Conservation (phyloP, 179 eudicot species). For the Silene vulgaris region DNA sequence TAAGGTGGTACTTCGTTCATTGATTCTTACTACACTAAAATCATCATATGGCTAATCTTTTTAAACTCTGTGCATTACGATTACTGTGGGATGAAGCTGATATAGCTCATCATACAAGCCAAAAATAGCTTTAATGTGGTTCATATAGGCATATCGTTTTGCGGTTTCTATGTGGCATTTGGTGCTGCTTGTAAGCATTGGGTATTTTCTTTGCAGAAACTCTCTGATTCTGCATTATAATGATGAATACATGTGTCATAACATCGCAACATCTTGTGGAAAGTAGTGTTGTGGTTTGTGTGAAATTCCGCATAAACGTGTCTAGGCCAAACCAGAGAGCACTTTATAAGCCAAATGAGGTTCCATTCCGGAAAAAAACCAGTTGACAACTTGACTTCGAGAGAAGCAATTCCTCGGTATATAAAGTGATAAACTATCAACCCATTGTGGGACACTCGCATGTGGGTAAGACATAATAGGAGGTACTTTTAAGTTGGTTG, state of each 20-base stretch:
- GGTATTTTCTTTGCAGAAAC: not conserved
- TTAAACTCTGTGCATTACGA: not conserved
- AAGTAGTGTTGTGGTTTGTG: not conserved
- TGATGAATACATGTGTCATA: not conserved
- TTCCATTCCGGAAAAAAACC: not conserved
- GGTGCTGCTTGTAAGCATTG: not conserved
- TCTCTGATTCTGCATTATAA: not conserved
- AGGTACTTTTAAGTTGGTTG: not conserved
- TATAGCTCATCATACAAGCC: not conserved
- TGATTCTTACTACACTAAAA: constrained; percentile 2
- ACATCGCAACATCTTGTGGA: not conserved
- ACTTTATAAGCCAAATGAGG: not conserved
- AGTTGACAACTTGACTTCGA: not conserved
- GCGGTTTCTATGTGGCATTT: not conserved
- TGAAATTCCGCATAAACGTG: not conserved
- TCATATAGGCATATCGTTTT: not conserved
- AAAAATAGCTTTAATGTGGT: not conserved
- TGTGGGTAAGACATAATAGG: not conserved
- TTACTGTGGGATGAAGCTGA: not conserved
- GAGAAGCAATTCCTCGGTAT: not conserved
- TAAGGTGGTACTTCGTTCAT: constrained; percentile 48
- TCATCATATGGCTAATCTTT: not conserved
- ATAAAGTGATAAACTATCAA: not conserved
- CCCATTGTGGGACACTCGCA: not conserved
- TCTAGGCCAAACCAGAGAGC: not conserved